Evolutionary conservation across 768 basidiomycete genomes (phyloP).

Genomic region (Hypholoma fasciculare): DNA sequence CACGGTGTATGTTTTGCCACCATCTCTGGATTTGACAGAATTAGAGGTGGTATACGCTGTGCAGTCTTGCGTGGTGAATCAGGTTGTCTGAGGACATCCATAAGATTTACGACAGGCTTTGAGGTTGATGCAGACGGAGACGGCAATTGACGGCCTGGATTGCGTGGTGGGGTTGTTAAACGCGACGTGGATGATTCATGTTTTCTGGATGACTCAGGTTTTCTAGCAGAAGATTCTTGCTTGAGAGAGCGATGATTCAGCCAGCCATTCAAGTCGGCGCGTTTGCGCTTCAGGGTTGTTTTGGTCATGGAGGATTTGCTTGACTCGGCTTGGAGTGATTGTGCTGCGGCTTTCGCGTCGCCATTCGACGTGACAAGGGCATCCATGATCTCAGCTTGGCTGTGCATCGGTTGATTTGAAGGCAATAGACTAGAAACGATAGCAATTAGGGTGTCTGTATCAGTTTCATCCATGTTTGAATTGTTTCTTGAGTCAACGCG

Average conservation of each 20-base stretch:
- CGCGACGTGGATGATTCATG: not conserved
- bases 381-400: constrained; percentile 51
- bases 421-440: constrained; percentile 62
- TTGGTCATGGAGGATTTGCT: not conserved
- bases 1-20: constrained; percentile 74
- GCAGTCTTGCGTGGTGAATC: constrained; percentile 36
- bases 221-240: not conserved
- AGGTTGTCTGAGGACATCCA: constrained; percentile 56
- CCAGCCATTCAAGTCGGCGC: constrained; percentile 56
- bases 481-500: not conserved
- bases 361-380: constrained; percentile 58
- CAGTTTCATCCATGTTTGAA: constrained; percentile 11
- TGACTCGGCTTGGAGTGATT: constrained; percentile 27
- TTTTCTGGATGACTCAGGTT: not conserved
- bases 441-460: constrained; percentile 68
- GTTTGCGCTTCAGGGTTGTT: constrained; percentile 46
- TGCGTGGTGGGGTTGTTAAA: constrained; percentile 4
- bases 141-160: constrained; percentile 10
- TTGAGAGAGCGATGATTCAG: constrained; percentile 30
- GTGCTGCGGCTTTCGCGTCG: constrained; percentile 52
- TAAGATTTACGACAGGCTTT: constrained; percentile 45
- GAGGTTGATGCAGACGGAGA: constrained; percentile 8
- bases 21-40: constrained; percentile 59
- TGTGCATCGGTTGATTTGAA: constrained; percentile 20
- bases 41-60: constrained; percentile 54